Evolutionary conservation across 805 yeast species (phyloP).

Genomic region (Dipodascus geniculatus): DNA sequence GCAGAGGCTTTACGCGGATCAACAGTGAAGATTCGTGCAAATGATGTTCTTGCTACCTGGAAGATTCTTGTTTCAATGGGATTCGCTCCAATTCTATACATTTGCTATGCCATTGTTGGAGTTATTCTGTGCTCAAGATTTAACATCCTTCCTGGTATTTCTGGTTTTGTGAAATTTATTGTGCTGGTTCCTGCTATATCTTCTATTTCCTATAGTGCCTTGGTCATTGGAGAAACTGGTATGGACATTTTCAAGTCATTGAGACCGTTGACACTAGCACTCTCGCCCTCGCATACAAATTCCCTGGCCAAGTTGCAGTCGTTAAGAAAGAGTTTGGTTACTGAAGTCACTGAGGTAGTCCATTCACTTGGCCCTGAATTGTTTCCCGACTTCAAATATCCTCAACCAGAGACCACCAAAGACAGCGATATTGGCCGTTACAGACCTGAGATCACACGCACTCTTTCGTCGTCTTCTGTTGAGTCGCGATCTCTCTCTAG

Average conservation of each 20-base stretch:
- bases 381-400: slow-evolving; percentile 61
- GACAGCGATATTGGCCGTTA: slow-evolving; percentile 4
- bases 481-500: slow-evolving; percentile 49
- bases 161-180: slow-evolving; percentile 42
- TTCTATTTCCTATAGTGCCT: slow-evolving; percentile 64
- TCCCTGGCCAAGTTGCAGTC: slow-evolving; percentile 42
- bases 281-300: slow-evolving; percentile 26
- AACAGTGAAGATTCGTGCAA: slow-evolving; percentile 81
- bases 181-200: slow-evolving; percentile 44
- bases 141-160: slow-evolving; percentile 20
- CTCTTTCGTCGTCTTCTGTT: slow-evolving; percentile 25
- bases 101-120: slow-evolving; percentile 51
- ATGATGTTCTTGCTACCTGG: slow-evolving; percentile 96
- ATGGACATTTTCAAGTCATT: slow-evolving; percentile 77
- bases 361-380: slow-evolving; percentile 74
- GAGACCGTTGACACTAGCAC: slow-evolving; percentile 56
- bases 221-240: slow-evolving; percentile 87
- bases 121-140: neutral
- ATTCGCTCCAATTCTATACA: slow-evolving; percentile 76
- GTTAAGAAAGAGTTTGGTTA: slow-evolving; percentile 49
- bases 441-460: slow-evolving; percentile 4
- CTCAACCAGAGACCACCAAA: too few relatives aligned
- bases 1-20: slow-evolving; percentile 72
- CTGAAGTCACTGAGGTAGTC: slow-evolving; percentile 66
- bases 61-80: slow-evolving; percentile 83